phyloP scores from a whole-genome alignment of 129 eudicot species.

The Logfia minima region DNA sequence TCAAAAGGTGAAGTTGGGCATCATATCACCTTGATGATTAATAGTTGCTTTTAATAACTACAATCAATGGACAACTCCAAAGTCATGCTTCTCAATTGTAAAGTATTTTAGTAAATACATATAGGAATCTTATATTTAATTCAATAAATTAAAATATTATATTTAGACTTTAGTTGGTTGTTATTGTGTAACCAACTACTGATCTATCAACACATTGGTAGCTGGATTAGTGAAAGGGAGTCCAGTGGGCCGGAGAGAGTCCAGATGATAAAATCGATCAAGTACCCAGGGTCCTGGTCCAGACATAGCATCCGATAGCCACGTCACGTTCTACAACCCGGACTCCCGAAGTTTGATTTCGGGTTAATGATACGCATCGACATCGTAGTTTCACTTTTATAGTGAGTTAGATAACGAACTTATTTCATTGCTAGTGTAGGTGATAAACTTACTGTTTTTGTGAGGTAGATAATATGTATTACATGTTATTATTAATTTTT shows the following conservation, averaged over 20 bases:
- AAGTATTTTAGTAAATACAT: no score
- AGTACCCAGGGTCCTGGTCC: background rate
- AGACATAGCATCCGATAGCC: background rate
- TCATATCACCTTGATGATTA: conserved; percentile 30
- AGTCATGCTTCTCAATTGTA: conserved; percentile 9
- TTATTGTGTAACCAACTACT: no score
- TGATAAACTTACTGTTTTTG: no score
- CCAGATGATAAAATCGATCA: background rate
- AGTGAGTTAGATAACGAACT: no score
- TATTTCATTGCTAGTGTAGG: no score
- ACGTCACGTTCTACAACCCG: background rate
- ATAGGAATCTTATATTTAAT: no score
- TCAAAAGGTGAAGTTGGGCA: conserved; percentile 33
- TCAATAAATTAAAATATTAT: no score
- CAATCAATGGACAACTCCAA: conserved; percentile 34
- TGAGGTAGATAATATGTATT: no score
- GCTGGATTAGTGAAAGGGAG: background rate
- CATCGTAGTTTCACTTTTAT: no score
- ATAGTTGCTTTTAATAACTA: conserved; percentile 23
- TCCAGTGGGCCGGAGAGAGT: background rate
- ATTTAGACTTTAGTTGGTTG: no score
- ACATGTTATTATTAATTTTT: no score
- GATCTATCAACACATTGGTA: background rate
- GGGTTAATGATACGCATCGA: background rate
- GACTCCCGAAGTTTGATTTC: background rate